Base-by-base conservation (phyloP, 2,329 filamentous ascomycete species). In the Sclerotinia glacialis region DNA sequence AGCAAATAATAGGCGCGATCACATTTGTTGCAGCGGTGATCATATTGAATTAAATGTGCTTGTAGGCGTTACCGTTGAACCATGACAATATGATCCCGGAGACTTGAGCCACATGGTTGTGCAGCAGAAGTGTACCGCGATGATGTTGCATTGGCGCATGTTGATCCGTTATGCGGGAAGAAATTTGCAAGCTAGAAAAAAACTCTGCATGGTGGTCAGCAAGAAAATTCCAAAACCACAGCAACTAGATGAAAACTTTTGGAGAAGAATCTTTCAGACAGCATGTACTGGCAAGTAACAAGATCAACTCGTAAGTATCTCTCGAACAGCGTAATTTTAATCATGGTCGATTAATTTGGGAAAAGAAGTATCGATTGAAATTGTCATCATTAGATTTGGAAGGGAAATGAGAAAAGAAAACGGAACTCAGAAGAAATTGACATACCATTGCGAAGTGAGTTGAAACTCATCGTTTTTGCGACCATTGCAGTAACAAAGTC, bases 231-330 rank as follows among this genome's bases (percentile, higher is more conserved):
- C 28, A 34, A 55, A 66, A 68, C 67, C 67, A 55, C 1, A 26
- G 56, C 58, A 69, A 37, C 34, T 11, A 59, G 50, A 37, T 8
- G 5, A 37, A 18, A 9, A 16, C 26, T 21, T 37, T 40, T 40
- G 11, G 23, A 28, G 3, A 50, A 50, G 21, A 42, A 58, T 68
- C 69, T 70, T 80, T 92, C 90, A 92, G 90, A 91, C 87, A 87
- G 85, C 81, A 80, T 83, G 89, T 93, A 93, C 90, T 93, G 90
- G 90, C 90, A 91, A 93, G 90, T 93, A 93, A 89, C 90, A 91
- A 88, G 86, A 84, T 78, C 77, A 78, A 82, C 76, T 76, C 80
- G 81, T 77, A 82, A 78, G 80, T 79, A 80, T 80, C 76, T 82
- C 86, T 88, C 88, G 86, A 82, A 85, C 81, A 89, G 85, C 71